These are phyloP conservation scores for Volvox reticuliferus DNA, from an alignment of 139 green algal genomes.

Conservation along the genomic window DNA sequence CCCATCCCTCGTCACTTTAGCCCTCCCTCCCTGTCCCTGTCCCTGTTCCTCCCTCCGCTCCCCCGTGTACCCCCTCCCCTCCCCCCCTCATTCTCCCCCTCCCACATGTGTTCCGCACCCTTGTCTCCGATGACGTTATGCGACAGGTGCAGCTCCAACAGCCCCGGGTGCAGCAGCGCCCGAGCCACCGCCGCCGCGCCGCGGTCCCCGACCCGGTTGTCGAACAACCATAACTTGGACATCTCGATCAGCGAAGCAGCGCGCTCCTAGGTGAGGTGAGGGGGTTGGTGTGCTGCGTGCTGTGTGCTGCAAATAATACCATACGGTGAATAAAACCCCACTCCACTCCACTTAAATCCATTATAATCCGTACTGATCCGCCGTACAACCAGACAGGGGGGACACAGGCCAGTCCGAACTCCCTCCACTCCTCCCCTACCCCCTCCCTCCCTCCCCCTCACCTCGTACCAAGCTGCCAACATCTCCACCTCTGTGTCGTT, in stretches of 20 bases:
- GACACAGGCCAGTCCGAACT: too few species aligned
- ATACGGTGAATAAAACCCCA: too few species aligned
- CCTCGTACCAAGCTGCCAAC: slow-evolving; percentile 54
- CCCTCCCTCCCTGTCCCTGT: background rate
- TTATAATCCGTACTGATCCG: too few species aligned
- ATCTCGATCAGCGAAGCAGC: slow-evolving; percentile 26
- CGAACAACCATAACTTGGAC: slow-evolving; percentile 84
- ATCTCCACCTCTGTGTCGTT: slow-evolving; percentile 55
- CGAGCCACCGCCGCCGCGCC: slow-evolving; percentile 67
- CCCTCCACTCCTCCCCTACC: background rate
- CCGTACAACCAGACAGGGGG: too few species aligned
- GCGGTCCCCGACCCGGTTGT: slow-evolving; percentile 76
- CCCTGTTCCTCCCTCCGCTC: background rate
- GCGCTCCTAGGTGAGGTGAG: slow-evolving; percentile 46
- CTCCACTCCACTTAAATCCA: too few species aligned
- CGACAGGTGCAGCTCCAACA: slow-evolving; percentile 66
- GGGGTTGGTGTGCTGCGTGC: too few species aligned
- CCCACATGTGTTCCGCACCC: slow-evolving; percentile 25
- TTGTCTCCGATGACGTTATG: slow-evolving; percentile 67
- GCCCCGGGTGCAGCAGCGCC: slow-evolving; percentile 53
- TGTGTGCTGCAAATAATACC: too few species aligned
- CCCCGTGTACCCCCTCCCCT: background rate
- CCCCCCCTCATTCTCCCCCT: background rate
- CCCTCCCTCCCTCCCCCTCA: background rate
- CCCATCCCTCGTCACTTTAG: background rate